phyloP scores from a whole-genome alignment of 331 rosid genomes.

The Quercus lobata region DNA sequence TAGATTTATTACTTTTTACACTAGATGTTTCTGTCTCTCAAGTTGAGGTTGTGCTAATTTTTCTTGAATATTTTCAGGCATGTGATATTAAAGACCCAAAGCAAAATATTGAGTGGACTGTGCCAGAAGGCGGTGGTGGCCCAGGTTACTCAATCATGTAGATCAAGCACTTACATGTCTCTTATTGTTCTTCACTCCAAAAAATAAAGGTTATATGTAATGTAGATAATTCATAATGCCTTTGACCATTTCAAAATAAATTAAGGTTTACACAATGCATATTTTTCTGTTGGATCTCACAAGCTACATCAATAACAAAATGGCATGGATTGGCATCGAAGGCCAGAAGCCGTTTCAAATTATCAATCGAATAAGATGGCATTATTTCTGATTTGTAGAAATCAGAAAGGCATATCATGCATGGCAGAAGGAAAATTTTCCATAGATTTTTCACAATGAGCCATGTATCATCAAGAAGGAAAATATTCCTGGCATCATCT shows the following conservation, averaged over 20 bases:
- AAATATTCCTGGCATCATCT: no score
- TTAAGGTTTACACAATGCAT: not conserved
- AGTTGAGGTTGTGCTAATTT: not conserved
- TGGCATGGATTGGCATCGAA: not conserved
- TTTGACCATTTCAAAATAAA: not conserved
- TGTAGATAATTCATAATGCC: not conserved
- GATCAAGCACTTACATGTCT: not conserved
- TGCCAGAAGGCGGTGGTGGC: slow-evolving; percentile 94
- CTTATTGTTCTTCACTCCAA: not conserved
- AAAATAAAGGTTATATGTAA: not conserved
- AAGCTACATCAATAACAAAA: not conserved
- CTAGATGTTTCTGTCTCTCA: not conserved
- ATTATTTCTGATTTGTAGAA: no score
- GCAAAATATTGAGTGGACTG: slow-evolving; percentile 81
- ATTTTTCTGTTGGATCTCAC: not conserved
- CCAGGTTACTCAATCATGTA: slow-evolving; percentile 84
- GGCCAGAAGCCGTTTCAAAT: no score
- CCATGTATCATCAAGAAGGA: no score
- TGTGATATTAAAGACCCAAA: slow-evolving; percentile 84
- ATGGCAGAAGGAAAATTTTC: no score
- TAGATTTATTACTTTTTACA: not conserved
- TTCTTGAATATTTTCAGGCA: slow-evolving; percentile 1
- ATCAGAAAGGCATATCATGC: no score
- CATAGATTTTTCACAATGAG: no score
- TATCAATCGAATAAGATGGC: no score